Base-by-base conservation (phyloP, 495 filamentous ascomycete genomes). In the Sordaria brevicollis region DNA sequence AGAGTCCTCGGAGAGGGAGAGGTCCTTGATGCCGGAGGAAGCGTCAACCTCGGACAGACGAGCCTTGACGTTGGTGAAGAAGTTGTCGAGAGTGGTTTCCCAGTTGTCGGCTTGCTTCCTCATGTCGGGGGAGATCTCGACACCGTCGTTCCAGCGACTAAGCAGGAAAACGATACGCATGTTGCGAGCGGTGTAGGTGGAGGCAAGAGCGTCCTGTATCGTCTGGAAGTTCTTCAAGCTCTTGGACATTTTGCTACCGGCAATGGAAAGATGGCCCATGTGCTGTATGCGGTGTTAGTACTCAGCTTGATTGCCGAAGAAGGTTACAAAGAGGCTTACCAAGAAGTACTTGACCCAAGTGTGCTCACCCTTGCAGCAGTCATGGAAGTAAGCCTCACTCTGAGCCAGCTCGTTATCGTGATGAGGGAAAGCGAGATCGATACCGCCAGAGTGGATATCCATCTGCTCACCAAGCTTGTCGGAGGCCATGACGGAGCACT, bases 331-430 rank as follows among this genome's bases (percentile, higher is more conserved):
- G 17, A 49, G 4, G 19, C 66, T 65, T 70, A 75, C 75, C 68
- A 97, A 75, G 80, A 99, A 99, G 80, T 99, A 97, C 74, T 94
- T 96, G 39, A 96, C 90, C 93, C 93, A 97, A 70, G 92, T 91
- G 72, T 91, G 87, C 67, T 86, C 83, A 33, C 76, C 76, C 66
- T 80, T 78, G 67, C 77, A 80, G 69, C 83, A 79, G 68, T 83
- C 71, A 73, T 84, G 83, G 69, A 80, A 98, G 78, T 93, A 97
- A 33, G 94, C 95, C 78, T 97, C 94, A 72, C 89, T 93, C 80
- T 98, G 95, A 0, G 95, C 95, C 65, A 97, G 81, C 80, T 97
- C 94, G 71, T 97, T 98, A 77, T 97, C 95, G 76, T 97, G 95
- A 79, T 99, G 95, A 1, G 95, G 95, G 79, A 98, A 98, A 7